phyloP scores from a whole-genome alignment of 257 asterid genomes.

The Solanum habrochaites region DNA sequence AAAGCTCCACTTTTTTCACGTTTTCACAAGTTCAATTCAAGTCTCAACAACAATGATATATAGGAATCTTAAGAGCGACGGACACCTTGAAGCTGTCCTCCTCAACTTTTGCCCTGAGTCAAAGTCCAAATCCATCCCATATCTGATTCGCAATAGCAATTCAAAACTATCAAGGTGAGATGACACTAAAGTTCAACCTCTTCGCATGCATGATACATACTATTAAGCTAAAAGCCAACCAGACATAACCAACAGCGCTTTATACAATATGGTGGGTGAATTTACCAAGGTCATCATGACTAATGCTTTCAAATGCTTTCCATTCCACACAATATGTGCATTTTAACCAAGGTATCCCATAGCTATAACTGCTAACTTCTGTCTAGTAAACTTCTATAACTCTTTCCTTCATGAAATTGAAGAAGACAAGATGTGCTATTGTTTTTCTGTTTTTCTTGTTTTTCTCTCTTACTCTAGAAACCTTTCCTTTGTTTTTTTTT shows the following conservation, averaged over 20 bases:
- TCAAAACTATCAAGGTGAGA: background rate
- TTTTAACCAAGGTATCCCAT: background rate
- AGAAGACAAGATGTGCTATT: background rate
- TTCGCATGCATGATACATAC: background rate
- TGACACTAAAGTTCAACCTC: background rate
- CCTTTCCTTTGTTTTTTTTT: too few species aligned
- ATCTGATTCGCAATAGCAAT: slow-evolving; percentile 37
- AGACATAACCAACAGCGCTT: background rate
- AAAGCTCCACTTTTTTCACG: too few species aligned
- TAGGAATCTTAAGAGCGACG: slow-evolving; percentile 69
- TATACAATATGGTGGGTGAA: background rate
- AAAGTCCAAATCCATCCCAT: slow-evolving; percentile 87
- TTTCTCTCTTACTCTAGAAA: too few species aligned
- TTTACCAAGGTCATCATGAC: background rate
- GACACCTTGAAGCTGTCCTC: slow-evolving; percentile 64
- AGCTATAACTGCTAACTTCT: background rate
- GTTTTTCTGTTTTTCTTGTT: too few species aligned
- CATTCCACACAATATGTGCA: background rate
- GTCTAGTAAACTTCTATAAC: too few species aligned
- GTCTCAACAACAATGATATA: too few species aligned
- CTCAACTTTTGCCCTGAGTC: slow-evolving; percentile 71
- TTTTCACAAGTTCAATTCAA: too few species aligned
- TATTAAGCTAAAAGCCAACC: too few species aligned
- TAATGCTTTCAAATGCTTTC: too few species aligned
- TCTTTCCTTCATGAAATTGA: background rate